These are phyloP conservation scores for Fusarium anguioides DNA, from an alignment of 2,329 filamentous ascomycete species.

Conservation along the genomic window DNA sequence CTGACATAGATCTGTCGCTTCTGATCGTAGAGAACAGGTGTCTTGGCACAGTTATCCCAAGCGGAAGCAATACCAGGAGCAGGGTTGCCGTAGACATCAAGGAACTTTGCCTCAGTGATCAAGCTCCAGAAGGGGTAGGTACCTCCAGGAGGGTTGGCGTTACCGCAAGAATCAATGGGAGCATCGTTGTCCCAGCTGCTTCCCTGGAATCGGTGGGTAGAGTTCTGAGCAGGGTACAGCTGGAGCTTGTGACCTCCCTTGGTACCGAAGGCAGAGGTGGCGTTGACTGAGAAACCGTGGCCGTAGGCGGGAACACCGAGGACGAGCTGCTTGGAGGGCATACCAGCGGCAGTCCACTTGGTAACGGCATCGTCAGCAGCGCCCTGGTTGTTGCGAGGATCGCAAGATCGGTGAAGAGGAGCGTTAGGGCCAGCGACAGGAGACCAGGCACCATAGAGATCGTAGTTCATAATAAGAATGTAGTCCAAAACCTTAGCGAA, in stretches of 20 bases:
- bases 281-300: slow-evolving; percentile 37
- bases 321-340: slow-evolving; percentile 31
- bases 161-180: slow-evolving; percentile 28
- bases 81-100: slow-evolving; percentile 24
- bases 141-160: slow-evolving; percentile 25
- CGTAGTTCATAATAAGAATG: slow-evolving; percentile 43
- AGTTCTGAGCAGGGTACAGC: slow-evolving; percentile 32
- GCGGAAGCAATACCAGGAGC: slow-evolving; percentile 21
- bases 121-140: slow-evolving; percentile 41
- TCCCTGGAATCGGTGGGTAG: slow-evolving; percentile 36
- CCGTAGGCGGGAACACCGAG: slow-evolving; percentile 33
- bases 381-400: slow-evolving; percentile 34
- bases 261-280: slow-evolving; percentile 6
- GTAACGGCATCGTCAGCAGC: slow-evolving; percentile 15
- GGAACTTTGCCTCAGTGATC: slow-evolving; percentile 33
- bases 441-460: slow-evolving; percentile 34
- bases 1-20: slow-evolving; percentile 35
- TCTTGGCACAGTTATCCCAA: slow-evolving; percentile 36
- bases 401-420: slow-evolving; percentile 15
- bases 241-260: slow-evolving; percentile 13
- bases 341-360: slow-evolving; percentile 29
- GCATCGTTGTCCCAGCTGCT: slow-evolving; percentile 38
- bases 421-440: slow-evolving; percentile 32
- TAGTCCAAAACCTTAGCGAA: slow-evolving; percentile 37
- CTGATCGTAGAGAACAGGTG: slow-evolving; percentile 26